Conservation (phyloP, 257 asterid genomes). For the Lycium ferocissimum region DNA sequence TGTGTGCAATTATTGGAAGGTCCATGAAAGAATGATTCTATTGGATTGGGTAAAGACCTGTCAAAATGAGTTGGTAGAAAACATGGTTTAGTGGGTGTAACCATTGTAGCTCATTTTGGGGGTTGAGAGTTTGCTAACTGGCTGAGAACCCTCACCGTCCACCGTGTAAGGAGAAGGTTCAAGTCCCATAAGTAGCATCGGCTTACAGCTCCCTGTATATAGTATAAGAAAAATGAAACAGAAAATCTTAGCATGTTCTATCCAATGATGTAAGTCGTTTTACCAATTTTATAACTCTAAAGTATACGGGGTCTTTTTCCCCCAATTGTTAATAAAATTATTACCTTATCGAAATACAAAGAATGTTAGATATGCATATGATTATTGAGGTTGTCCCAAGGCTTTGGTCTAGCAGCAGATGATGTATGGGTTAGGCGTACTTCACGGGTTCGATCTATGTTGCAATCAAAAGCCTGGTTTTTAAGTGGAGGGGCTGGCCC, state of each 20-base stretch:
- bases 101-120: not conserved
- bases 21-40: not conserved
- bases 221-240: too few species aligned
- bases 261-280: not conserved
- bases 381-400: not conserved
- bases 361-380: not conserved
- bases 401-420: not conserved
- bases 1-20: not conserved
- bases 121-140: not conserved
- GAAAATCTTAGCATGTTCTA: not conserved
- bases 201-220: too few species aligned
- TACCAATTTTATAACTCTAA: not conserved
- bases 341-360: not conserved
- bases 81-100: not conserved
- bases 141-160: not conserved
- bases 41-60: not conserved
- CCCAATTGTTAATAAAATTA: too few species aligned
- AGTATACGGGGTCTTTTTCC: too few species aligned
- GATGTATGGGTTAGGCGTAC: not conserved
- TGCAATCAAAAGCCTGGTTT: not conserved
- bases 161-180: not conserved
- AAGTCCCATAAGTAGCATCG: not conserved
- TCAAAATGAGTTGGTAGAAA: not conserved
- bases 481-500: not conserved
- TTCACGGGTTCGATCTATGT: not conserved